Base-by-base conservation (phyloP, 2,329 filamentous ascomycete species). In the Knufia fluminis region DNA sequence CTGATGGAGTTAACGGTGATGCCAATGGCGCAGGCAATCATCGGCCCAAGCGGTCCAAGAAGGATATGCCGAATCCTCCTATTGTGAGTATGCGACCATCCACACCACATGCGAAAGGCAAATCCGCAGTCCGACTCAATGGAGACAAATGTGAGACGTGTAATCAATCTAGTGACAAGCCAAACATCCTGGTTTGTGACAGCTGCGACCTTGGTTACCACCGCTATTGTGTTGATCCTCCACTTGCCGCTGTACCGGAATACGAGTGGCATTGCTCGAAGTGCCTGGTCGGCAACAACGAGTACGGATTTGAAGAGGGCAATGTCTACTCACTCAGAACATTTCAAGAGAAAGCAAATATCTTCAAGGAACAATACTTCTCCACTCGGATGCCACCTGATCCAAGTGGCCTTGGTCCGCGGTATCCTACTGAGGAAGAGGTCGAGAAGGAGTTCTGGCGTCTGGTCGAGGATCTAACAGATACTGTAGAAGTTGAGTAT, bases 401-500 rank as follows among this genome's bases (percentile, higher is more conserved):
- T 61, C 83, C 89, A 0, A 78, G 90, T 24, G 77, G 87, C 22
- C 91, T 94, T 58, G 85, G 82, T 24, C 82, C 86, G 56, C 79
- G 83, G 35, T 84, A 85, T 0, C 85, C 95, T 24, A 90, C 86
- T 0, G 92, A 98, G 64, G 90, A 97, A 54, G 92, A 97, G 57
- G 87, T 98, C 3, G 92, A 98, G 68, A 82, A 82, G 17, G 92
- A 98, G 63, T 98, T 98, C 65, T 98, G 92, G 92, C 80, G 88
- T 59, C 76, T 97, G 7, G 92, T 97, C 0, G 87, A 92, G 42
- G 94, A 90, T 60, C 76, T 96, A 45, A 91, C 94, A 54, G 92
- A 97, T 66, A 94, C 89, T 0, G 90, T 97, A 1, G 92, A 97
- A 65, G 92, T 98, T 1, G 92, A 98, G 63, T 98, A 98, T 61